Conservation (phyloP, 179 eudicot species). For the Vitellaria paradoxa region DNA sequence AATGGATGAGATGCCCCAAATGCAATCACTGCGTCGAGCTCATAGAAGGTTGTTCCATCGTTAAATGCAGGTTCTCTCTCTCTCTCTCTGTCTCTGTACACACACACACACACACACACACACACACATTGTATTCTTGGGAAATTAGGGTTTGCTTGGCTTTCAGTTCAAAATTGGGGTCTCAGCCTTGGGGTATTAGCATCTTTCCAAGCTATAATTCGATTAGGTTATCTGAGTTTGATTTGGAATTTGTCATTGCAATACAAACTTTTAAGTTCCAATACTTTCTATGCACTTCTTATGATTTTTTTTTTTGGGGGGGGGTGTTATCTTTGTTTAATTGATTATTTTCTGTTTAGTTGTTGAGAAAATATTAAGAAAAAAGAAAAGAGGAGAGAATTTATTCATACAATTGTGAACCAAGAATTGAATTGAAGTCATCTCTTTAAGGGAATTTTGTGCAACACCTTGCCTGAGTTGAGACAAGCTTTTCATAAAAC, state of each 20-base stretch:
- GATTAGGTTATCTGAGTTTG: not conserved
- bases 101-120: not conserved
- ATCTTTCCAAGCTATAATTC: not conserved
- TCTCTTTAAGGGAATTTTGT: not conserved
- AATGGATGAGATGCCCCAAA: slow-evolving; percentile 50
- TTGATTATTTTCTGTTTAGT: not conserved
- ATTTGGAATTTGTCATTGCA: not conserved
- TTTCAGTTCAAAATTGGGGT: slow-evolving; percentile 7
- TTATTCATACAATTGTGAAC: not conserved
- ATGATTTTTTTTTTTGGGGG: not conserved
- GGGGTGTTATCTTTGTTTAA: not conserved
- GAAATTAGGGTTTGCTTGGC: not conserved
- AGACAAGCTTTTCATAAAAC: not conserved
- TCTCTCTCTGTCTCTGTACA: slow-evolving; percentile 3
- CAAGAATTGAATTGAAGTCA: too few relatives aligned
- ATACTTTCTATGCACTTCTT: not conserved
- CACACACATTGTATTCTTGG: not conserved
- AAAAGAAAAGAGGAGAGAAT: not conserved
- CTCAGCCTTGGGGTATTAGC: too few relatives aligned
- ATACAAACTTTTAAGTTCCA: not conserved
- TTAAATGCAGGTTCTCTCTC: slow-evolving; percentile 42
- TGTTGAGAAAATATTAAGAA: too few relatives aligned
- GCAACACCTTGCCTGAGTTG: not conserved
- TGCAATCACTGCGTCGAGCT: slow-evolving; percentile 39
- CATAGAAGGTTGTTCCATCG: slow-evolving; percentile 33